These are phyloP conservation scores for Pseudogymnoascus destructans DNA, from an alignment of 2,329 filamentous ascomycete species.

Conservation along the genomic window DNA sequence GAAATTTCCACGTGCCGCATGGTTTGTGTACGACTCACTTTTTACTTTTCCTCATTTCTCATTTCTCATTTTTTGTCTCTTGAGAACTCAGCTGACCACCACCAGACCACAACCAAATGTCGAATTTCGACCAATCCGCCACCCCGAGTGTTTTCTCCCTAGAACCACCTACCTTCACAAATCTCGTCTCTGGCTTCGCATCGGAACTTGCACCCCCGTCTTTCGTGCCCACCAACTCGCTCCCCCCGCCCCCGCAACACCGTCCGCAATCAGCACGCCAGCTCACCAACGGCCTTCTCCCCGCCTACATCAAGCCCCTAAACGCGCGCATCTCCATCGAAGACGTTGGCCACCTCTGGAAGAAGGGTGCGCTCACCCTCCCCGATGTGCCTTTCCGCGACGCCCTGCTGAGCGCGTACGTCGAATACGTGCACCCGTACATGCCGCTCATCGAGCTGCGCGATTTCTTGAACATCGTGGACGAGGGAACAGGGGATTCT, in stretches of 20 bases:
- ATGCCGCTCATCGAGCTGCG: constrained; percentile 74
- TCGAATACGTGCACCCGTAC: constrained; percentile 85
- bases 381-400: constrained; percentile 60
- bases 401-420: constrained; percentile 67
- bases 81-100: neutral
- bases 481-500: constrained; percentile 52
- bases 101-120: constrained; percentile 3
- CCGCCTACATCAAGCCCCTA: constrained; percentile 64
- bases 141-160: neutral
- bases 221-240: neutral
- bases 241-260: neutral
- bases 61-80: neutral
- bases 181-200: neutral
- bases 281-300: constrained; percentile 30
- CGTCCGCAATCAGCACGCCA: constrained; percentile 1
- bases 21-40: constrained; percentile 21
- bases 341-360: constrained; percentile 69
- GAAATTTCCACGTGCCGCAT: constrained; percentile 21
- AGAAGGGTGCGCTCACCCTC: constrained; percentile 73
- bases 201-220: constrained; percentile 14
- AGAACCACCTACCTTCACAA: constrained; percentile 4
- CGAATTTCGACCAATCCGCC: neutral
- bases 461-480: constrained; percentile 46
- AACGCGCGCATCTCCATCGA: constrained; percentile 65
- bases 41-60: neutral